These are phyloP conservation scores for Alternaria triticimaculans DNA, from an alignment of 2,329 filamentous ascomycete species.

Conservation along the genomic window DNA sequence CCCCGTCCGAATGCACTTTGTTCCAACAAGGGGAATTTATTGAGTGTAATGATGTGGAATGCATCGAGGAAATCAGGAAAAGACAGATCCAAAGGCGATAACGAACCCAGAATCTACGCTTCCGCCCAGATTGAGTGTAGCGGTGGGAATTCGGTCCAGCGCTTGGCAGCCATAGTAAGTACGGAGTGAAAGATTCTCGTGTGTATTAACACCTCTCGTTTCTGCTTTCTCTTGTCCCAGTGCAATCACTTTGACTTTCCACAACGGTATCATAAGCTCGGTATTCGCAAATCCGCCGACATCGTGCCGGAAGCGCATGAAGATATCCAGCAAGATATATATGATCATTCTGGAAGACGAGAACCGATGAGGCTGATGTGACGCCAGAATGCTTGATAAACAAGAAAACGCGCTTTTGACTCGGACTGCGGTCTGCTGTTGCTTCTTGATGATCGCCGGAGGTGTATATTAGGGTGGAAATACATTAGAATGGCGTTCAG, in stretches of 20 bases:
- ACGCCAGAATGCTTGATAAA: neutral
- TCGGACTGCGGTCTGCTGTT: neutral
- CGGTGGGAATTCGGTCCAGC: neutral
- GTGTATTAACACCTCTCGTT: neutral
- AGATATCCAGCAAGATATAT: neutral
- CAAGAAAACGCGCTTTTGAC: neutral
- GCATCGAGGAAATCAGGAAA: neutral
- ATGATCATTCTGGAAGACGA: neutral
- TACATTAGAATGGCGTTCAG: neutral
- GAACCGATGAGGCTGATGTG: neutral
- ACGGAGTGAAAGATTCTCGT: neutral
- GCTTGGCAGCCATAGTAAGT: neutral
- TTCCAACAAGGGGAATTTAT: neutral
- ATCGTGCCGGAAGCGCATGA: neutral
- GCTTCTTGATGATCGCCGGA: neutral
- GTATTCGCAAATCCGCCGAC: neutral
- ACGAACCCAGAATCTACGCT: neutral
- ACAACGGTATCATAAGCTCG: neutral
- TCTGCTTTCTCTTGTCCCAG: neutral
- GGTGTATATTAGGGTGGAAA: neutral
- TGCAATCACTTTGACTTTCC: neutral
- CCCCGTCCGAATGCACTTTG: too few relatives aligned
- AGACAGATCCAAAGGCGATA: too few relatives aligned
- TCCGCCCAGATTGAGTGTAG: neutral
- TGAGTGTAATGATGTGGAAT: neutral